Percentiles rank a stretch among this genome's conserved stretches.
Conservation (phyloP, 352 stramenopile species). For the Saprolegnia diclina region DNA sequence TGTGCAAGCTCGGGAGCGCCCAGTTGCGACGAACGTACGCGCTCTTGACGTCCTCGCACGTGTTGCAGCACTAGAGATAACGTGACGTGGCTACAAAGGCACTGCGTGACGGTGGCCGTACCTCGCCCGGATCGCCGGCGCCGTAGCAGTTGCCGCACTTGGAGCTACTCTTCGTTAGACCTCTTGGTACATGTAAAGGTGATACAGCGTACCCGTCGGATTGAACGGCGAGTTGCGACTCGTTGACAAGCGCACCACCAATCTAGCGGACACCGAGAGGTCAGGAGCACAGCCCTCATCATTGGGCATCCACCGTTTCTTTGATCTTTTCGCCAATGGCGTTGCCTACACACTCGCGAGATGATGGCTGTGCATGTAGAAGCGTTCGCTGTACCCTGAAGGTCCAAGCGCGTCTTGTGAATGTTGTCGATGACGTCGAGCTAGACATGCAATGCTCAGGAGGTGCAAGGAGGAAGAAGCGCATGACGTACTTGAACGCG, state of each 20-base stretch:
- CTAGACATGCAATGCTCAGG: conserved; percentile 27
- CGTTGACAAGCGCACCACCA: conserved; percentile 60
- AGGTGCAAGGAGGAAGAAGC: not conserved
- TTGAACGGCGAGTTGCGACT: conserved; percentile 32
- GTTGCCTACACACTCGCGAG: conserved; percentile 2
- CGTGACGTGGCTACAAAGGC: not conserved
- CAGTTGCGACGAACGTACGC: conserved; percentile 65
- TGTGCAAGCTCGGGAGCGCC: conserved; percentile 77
- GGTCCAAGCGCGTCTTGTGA: conserved; percentile 62
- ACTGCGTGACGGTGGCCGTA: no score
- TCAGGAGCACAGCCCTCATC: not conserved
- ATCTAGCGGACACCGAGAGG: conserved; percentile 34
- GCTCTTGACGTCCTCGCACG: conserved; percentile 53
- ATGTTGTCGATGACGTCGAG: conserved; percentile 77
- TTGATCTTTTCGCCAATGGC: conserved; percentile 36
- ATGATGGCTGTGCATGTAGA: conserved; percentile 31
- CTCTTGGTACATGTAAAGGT: not conserved
- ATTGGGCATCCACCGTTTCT: not conserved
- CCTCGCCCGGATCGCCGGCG: conserved; percentile 51
- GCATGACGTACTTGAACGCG: conserved; percentile 40
- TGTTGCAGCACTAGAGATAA: conserved; percentile 57
- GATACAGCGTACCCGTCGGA: not conserved
- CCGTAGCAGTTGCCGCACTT: conserved; percentile 72
- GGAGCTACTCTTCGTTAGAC: conserved; percentile 32
- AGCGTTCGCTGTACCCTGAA: conserved; percentile 38